A percentile compares a stretch with the other conserved stretches of the same genome.
These are phyloP conservation scores for Sugiyamaella mastotermitis DNA, from an alignment of 805 yeast species.

Conservation along the genomic window DNA sequence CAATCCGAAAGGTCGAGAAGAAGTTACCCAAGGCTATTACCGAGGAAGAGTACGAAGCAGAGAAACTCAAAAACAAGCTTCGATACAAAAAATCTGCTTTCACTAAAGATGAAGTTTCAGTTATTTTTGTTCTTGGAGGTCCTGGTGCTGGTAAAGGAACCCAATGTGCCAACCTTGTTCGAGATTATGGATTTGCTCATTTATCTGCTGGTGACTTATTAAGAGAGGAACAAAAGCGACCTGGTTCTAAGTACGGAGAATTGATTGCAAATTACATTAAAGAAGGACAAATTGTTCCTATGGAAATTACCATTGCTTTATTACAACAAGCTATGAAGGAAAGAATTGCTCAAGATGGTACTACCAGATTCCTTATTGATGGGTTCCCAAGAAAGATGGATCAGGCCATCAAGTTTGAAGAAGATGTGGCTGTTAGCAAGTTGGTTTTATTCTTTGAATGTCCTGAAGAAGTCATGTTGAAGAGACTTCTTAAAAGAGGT, in stretches of 20 bases:
- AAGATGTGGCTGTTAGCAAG: conserved; percentile 38
- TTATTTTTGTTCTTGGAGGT: conserved; percentile 89
- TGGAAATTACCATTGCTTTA: conserved; percentile 79
- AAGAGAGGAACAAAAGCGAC: conserved; percentile 83
- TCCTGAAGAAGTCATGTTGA: conserved; percentile 75
- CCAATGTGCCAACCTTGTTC: conserved; percentile 81
- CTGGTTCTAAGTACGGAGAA: conserved; percentile 78
- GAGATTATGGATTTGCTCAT: conserved; percentile 77
- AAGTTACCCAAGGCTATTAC: conserved; percentile 24
- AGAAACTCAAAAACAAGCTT: conserved; percentile 28
- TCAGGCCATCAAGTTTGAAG: conserved; percentile 91
- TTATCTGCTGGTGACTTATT: conserved; percentile 94
- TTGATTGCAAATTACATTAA: conserved; percentile 77
- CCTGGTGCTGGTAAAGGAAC: conserved; percentile 99
- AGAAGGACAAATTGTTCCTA: conserved; percentile 92
- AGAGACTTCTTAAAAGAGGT: conserved; percentile 82
- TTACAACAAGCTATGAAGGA: conserved; percentile 72
- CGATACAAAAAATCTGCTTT: conserved; percentile 38
- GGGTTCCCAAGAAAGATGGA: conserved; percentile 99
- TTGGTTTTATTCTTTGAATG: conserved; percentile 45
- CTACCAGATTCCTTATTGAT: conserved; percentile 71
- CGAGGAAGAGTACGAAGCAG: conserved; percentile 31
- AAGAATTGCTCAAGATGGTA: conserved; percentile 37
- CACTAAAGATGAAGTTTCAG: conserved; percentile 57
- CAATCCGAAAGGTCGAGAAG: conserved; percentile 25